Percentiles rank a stretch among this genome's conserved stretches.
phyloP scores from a whole-genome alignment of 306 rosid species.

The Pterocarpus macrocarpus region DNA sequence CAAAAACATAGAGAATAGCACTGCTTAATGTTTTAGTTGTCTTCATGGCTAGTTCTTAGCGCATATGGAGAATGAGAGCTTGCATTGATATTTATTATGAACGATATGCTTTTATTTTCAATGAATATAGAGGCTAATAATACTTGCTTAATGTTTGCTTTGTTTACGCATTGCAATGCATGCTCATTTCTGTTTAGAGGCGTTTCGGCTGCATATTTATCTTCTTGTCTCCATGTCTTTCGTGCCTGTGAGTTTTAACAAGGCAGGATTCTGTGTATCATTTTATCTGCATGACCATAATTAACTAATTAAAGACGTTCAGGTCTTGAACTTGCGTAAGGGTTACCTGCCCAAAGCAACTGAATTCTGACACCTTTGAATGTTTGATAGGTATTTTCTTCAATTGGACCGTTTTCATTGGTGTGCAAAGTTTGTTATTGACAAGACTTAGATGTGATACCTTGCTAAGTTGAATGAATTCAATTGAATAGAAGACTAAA shows the following conservation, averaged over 20 bases:
- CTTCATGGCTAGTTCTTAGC: conserved; percentile 53
- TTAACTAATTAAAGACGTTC: neutral
- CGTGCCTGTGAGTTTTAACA: conserved; percentile 49
- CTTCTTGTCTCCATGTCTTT: conserved; percentile 49
- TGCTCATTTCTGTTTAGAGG: conserved; percentile 37
- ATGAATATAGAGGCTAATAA: neutral
- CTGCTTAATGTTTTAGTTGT: conserved; percentile 37
- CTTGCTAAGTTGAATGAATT: neutral
- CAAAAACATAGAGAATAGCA: conserved; percentile 47
- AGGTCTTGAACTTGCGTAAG: conserved; percentile 26
- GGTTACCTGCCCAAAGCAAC: conserved; percentile 11
- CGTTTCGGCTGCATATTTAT: conserved; percentile 13
- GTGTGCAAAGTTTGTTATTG: conserved; percentile 17
- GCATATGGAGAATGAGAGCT: conserved; percentile 17
- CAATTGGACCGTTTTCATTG: conserved; percentile 23
- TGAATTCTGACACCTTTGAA: neutral
- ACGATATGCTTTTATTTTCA: conserved; percentile 4
- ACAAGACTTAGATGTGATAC: neutral
- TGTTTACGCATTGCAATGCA: conserved; percentile 39
- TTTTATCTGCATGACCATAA: conserved; percentile 40
- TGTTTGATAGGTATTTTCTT: conserved; percentile 32
- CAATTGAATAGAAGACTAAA: neutral
- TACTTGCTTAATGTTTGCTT: conserved; percentile 34
- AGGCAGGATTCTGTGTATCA: conserved; percentile 49
- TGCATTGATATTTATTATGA: conserved; percentile 24